Evolutionary conservation across 2,329 filamentous ascomycete species (phyloP), one percentile per base, ranked within the genome.

Genomic region (Fusarium marasasianum): DNA sequence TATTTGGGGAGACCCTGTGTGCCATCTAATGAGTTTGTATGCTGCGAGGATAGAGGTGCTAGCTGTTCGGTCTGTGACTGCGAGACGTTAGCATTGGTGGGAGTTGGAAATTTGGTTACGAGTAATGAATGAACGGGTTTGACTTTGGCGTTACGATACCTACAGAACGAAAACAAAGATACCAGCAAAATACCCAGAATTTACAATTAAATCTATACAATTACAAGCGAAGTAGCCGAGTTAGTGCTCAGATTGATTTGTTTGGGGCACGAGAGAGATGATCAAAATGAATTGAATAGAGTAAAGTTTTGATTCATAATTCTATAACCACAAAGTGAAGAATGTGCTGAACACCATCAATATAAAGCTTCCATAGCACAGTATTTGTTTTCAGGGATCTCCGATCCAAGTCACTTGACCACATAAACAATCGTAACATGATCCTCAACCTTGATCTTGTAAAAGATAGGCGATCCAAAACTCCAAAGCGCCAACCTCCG

Each of bases 21-120:
- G 91, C 80, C 94, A 97, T 83, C 86, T 91, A 75, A 97, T 97
- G 94, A 89, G 86, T 67, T 79, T 96, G 26, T 97, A 97, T 82
- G 89, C 90, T 20, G 88, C 87, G 26, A 84, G 94, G 60, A 89
- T 97, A 50, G 92, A 96, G 80, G 84, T 86, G 8, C 82, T 97
- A 63, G 93, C 93, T 17, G 90, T 91, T 3, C 90, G 87, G 66
- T 93, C 79, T 10, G 77, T 82, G 20, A 82, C 76, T 22, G 79
- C 69, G 4, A 76, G 73, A 63, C 62, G 47, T 29, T 70, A 43
- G 20, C 22, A 58, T 37, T 35, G 13, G 41, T 26, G 40, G 57
- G 51, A 24, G 40, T 50, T 66, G n/a, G 44, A 43, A 44, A 47
- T 47, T 53, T 51, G 47, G 47, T 66, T 33, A 63, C 51, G 63